Percentiles rank a stretch among this genome's conserved stretches.
These are phyloP conservation scores for Amphirosellinia nigrospora DNA, from an alignment of 495 filamentous ascomycete species.

Conservation along the genomic window DNA sequence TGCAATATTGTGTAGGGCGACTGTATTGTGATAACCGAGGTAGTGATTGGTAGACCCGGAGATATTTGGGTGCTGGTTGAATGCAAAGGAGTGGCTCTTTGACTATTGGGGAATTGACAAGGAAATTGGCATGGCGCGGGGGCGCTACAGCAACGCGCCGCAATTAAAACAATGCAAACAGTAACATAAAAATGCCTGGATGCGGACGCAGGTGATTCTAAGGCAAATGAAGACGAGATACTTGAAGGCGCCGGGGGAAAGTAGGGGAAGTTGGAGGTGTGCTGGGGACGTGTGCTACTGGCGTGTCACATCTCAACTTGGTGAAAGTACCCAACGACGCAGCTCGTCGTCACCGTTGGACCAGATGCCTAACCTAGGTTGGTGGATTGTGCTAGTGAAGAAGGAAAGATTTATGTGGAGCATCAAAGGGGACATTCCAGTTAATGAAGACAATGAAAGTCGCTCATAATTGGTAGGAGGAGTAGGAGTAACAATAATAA, in stretches of 20 bases:
- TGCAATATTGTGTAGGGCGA: slow-evolving; percentile 1
- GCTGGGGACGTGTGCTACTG: not conserved
- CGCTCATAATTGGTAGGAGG: not conserved
- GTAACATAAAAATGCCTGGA: not conserved
- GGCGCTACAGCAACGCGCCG: not conserved
- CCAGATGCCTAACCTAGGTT: not conserved
- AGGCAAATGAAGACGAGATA: not conserved
- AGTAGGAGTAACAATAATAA: not conserved
- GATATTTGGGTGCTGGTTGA: not conserved
- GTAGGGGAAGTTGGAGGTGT: not conserved
- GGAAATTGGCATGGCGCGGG: not conserved
- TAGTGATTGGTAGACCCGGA: not conserved
- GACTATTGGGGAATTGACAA: slow-evolving; percentile 5
- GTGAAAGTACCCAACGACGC: not conserved
- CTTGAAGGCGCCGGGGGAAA: not conserved
- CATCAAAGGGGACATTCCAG: not conserved
- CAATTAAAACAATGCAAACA: not conserved
- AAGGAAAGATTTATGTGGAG: not conserved
- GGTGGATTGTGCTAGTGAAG: not conserved
- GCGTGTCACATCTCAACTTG: not conserved
- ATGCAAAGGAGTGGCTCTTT: not conserved
- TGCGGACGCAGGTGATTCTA: not conserved
- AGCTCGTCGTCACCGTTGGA: not conserved
- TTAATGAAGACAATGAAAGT: not conserved
- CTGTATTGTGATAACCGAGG: not conserved